Conservation (phyloP, 768 basidiomycete species). For the Termitomyces sp. region DNA sequence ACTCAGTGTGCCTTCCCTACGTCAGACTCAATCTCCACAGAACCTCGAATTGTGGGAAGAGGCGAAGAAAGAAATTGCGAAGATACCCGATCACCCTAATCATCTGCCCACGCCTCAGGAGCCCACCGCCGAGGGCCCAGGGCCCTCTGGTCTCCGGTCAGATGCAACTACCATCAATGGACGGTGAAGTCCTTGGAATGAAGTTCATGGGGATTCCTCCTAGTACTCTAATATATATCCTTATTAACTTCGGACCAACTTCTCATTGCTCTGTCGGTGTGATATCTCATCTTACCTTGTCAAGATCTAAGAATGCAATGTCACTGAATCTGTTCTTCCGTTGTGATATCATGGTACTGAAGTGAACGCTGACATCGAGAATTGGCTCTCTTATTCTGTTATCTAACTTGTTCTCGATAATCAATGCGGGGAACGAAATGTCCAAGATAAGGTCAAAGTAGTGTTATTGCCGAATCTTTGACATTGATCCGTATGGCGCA, state of each 20-base stretch:
- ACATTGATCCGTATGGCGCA: no score
- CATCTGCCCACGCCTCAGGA: slow-evolving; percentile 43
- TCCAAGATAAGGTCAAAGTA: no score
- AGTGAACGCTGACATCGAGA: no score
- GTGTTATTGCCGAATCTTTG: no score
- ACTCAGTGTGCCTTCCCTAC: not conserved
- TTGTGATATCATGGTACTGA: not conserved
- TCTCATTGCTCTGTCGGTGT: not conserved
- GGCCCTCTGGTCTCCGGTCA: slow-evolving; percentile 44
- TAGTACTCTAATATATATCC: slow-evolving; percentile 14
- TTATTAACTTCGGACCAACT: slow-evolving; percentile 9
- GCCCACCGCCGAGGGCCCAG: slow-evolving; percentile 28
- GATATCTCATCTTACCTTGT: not conserved
- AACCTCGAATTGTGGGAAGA: slow-evolving; percentile 98
- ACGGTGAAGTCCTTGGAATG: slow-evolving; percentile 26
- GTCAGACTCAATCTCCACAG: slow-evolving; percentile 37
- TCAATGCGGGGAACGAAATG: not conserved
- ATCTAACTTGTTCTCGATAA: not conserved
- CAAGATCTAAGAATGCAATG: not conserved
- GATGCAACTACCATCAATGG: slow-evolving; percentile 74
- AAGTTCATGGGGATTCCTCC: not conserved
- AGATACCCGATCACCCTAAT: slow-evolving; percentile 91
- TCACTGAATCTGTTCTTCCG: not conserved
- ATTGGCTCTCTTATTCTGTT: no score
- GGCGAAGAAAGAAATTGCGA: slow-evolving; percentile 86